Base-by-base conservation (phyloP, 352 stramenopile genomes). In the Blastocystis sp. region DNA sequence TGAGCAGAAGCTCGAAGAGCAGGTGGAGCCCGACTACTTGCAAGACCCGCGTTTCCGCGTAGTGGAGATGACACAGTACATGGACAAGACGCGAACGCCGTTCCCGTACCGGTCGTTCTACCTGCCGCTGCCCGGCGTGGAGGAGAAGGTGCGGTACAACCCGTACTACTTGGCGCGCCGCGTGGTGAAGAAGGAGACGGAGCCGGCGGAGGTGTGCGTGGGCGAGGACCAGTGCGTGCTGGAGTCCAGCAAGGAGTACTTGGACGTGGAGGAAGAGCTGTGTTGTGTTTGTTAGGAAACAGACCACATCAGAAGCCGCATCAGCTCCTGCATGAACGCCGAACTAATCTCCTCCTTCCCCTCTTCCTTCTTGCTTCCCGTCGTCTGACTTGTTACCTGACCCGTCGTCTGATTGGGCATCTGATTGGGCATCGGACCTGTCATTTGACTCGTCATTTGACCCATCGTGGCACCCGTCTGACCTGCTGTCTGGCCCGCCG, bases 1-100 rank as follows among this genome's bases (percentile, higher is more conserved):
- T 23, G 93, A 95, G 62, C 89, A 94, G 71, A 92, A 93, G 41
- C 76, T 95, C 60, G 17, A 1, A 11, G 43, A 84, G 40, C 74
- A 84, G 48, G 62, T 84, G 34, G 74, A 84, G 23, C 74, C 14
- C 38, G 43, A 67, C 64, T 84, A 84, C 23, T 38, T 71, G n/a
- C 3, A 84, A 40, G 59, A 71, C 17, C 10, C 74, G 34, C 1
- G 19, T 52, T 84, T 71, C 62, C 28, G 34, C 5, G 38, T 71
- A 10, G 74, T 84, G 40, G 19, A 65, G 4, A 52, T 40, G 28
- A 17, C 53, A 9, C 59, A 40, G 21, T 84, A 64, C 43, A 56
- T 84, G 45, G 74, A 84, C 64, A 21, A n/a, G 19, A 71, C 23
- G n/a, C 1, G 43, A 38, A 84, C 74, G 19, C 17, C 43, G 21